These are phyloP conservation scores for Exutisphaerella laricina DNA, from an alignment of 2,329 filamentous ascomycete species.

Conservation along the genomic window DNA sequence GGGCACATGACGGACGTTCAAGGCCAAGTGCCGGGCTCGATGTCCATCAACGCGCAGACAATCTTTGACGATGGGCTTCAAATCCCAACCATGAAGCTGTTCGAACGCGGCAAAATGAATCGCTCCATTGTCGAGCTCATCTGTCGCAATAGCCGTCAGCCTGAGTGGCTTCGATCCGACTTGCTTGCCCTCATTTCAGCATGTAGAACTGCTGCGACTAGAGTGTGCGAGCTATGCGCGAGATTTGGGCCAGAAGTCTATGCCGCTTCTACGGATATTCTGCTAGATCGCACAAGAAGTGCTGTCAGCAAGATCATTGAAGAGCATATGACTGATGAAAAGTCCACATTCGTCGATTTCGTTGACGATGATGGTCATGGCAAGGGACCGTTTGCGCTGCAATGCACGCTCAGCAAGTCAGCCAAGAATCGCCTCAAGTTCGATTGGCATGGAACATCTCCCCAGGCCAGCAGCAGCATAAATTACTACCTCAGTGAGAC, in stretches of 20 bases:
- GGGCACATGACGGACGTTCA: slow-evolving; percentile 27
- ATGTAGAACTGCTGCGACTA: slow-evolving; percentile 24
- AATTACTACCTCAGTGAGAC: slow-evolving; percentile 26
- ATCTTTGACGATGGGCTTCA: slow-evolving; percentile 27
- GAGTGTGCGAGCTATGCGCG: slow-evolving; percentile 25
- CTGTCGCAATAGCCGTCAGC: slow-evolving; percentile 25
- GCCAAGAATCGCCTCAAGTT: slow-evolving; percentile 24
- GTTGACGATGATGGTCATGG: slow-evolving; percentile 27
- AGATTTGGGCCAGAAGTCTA: slow-evolving; percentile 26
- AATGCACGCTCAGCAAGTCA: slow-evolving; percentile 26
- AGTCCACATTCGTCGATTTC: slow-evolving; percentile 24
- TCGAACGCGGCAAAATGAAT: slow-evolving; percentile 27
- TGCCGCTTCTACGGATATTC: slow-evolving; percentile 21
- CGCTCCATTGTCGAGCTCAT: slow-evolving; percentile 25
- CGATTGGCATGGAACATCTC: slow-evolving; percentile 25
- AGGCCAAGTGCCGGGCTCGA: slow-evolving; percentile 25
- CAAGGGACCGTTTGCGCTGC: slow-evolving; percentile 24
- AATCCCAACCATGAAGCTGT: slow-evolving; percentile 27
- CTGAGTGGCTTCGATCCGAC: slow-evolving; percentile 26
- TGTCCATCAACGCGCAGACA: slow-evolving; percentile 27
- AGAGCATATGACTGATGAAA: slow-evolving; percentile 25
- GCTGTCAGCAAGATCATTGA: slow-evolving; percentile 25
- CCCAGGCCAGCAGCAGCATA: slow-evolving; percentile 26
- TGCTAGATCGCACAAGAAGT: slow-evolving; percentile 21
- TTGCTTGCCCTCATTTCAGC: slow-evolving; percentile 25